Percentiles rank a stretch among this genome's conserved stretches.
Conservation (phyloP, 164 flowering plant species). For the Vitis amurensis region DNA sequence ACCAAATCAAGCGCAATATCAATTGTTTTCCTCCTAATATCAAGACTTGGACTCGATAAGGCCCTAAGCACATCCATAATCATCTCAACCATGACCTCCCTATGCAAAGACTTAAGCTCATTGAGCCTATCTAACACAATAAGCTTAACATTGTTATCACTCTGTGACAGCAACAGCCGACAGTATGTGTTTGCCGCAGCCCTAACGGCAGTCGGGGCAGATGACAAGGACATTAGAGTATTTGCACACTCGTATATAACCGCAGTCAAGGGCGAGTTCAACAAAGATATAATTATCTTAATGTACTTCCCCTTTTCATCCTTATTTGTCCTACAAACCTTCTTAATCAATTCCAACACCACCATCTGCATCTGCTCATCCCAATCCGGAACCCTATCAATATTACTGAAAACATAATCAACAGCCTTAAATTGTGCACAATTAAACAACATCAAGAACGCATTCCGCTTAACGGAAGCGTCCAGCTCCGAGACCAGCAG, state of each 20-base stretch:
- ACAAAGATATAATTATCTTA: conserved; percentile 71
- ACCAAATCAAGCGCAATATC: conserved; percentile 88
- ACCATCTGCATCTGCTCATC: conserved; percentile 95
- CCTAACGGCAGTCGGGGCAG: conserved; percentile 90
- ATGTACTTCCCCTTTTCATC: conserved; percentile 89
- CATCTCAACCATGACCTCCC: conserved; percentile 86
- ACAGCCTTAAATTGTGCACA: conserved; percentile 76
- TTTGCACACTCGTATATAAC: conserved; percentile 90
- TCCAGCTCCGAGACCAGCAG: conserved; percentile 74
- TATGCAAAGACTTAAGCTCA: conserved; percentile 79
- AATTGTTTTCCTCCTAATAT: conserved; percentile 81
- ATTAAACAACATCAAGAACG: conserved; percentile 79
- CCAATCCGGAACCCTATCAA: conserved; percentile 75
- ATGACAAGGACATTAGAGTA: conserved; percentile 85
- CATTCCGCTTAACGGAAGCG: conserved; percentile 76
- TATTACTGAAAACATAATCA: conserved; percentile 51
- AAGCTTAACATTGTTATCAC: conserved; percentile 95
- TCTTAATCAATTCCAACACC: conserved; percentile 82
- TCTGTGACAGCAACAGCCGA: conserved; percentile 85
- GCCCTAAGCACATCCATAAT: conserved; percentile 96
- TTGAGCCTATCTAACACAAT: conserved; percentile 84
- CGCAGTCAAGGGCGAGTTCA: conserved; percentile 79
- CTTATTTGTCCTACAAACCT: conserved; percentile 75
- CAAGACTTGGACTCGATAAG: conserved; percentile 83
- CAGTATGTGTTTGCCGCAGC: conserved; percentile 89